Evolutionary conservation across 148 eudicot genomes (phyloP).

Genomic region (Heliosperma pusillum): DNA sequence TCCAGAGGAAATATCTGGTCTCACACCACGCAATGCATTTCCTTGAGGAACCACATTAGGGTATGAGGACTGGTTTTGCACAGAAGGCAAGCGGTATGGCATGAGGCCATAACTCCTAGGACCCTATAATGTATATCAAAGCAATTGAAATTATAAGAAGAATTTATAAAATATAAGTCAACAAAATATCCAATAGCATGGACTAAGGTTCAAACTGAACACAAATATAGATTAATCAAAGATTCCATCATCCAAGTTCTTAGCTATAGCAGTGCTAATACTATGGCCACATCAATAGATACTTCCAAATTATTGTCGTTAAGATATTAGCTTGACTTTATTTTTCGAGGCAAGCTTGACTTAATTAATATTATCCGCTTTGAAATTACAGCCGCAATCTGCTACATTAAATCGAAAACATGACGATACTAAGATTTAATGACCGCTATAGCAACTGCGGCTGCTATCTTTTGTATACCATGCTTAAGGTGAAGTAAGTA

Average conservation of each 20-base stretch:
- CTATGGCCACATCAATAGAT: not conserved
- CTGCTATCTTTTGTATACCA: too few species aligned
- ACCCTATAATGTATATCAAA: slow-evolving; percentile 44
- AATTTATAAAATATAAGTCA: not conserved
- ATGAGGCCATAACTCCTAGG: slow-evolving; percentile 79
- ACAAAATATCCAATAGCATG: not conserved
- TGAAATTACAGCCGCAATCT: not conserved
- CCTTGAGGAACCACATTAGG: slow-evolving; percentile 59
- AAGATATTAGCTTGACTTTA: not conserved
- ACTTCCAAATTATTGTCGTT: not conserved
- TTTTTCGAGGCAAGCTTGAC: too few species aligned
- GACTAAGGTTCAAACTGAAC: not conserved
- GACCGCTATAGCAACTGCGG: too few species aligned
- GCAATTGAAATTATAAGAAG: not conserved
- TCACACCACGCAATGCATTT: slow-evolving; percentile 52
- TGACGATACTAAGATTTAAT: not conserved
- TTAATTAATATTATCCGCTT: not conserved
- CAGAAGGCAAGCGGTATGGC: slow-evolving; percentile 71
- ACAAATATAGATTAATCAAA: not conserved
- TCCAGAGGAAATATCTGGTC: slow-evolving; percentile 59
- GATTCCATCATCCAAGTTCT: not conserved
- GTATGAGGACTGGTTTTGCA: slow-evolving; percentile 71
- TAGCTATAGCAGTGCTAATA: not conserved
- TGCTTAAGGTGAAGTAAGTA: too few species aligned
- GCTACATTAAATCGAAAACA: not conserved